phyloP scores from a whole-genome alignment of 2,329 filamentous ascomycete genomes.

The Pestalotiopsis sp. region DNA sequence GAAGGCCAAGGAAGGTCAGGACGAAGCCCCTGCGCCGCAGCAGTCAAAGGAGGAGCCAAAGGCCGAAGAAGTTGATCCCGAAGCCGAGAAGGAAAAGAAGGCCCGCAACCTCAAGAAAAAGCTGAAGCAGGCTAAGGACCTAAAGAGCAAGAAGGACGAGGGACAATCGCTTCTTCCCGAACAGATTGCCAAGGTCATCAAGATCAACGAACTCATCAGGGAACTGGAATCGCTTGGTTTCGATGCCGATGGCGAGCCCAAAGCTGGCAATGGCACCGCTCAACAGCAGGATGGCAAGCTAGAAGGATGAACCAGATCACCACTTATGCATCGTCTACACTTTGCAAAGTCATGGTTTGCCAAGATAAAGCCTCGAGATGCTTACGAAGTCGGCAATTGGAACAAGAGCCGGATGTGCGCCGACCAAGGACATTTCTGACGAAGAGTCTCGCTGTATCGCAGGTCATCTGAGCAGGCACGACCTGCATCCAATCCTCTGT shows the following conservation, averaged over 20 bases:
- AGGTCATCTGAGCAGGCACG: background rate
- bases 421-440: background rate
- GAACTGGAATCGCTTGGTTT: slow-evolving; percentile 87
- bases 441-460: background rate
- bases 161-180: slow-evolving; percentile 85
- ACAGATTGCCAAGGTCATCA: slow-evolving; percentile 96
- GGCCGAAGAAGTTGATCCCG: slow-evolving; percentile 61
- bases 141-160: slow-evolving; percentile 88
- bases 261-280: slow-evolving; percentile 21
- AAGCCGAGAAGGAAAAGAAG: slow-evolving; percentile 88
- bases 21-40: slow-evolving; percentile 54
- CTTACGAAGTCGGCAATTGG: background rate
- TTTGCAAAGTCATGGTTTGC: background rate
- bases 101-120: slow-evolving; percentile 92
- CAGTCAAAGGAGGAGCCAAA: slow-evolving; percentile 32
- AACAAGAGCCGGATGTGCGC: background rate
- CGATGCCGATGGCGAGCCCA: slow-evolving; percentile 72
- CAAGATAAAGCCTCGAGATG: background rate
- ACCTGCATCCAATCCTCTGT: background rate
- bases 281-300: background rate
- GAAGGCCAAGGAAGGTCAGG: slow-evolving; percentile 61
- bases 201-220: slow-evolving; percentile 90
- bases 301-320: slow-evolving; percentile 1
- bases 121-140: slow-evolving; percentile 86
- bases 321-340: background rate